These are phyloP conservation scores for Colletotrichum lupini DNA, from an alignment of 2,329 filamentous ascomycete species.

Conservation along the genomic window DNA sequence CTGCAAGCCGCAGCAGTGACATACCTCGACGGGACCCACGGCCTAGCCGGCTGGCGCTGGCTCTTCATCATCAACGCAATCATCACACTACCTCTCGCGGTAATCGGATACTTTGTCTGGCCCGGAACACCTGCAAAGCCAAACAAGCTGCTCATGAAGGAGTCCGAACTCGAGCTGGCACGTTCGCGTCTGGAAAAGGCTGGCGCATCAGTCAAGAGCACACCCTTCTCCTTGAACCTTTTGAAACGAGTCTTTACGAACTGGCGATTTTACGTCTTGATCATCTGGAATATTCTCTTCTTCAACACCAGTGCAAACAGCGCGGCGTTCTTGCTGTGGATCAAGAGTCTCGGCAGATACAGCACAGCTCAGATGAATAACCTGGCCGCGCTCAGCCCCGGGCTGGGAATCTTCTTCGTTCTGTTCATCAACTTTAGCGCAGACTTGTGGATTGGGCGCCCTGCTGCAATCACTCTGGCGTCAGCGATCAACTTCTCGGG, in stretches of 20 bases:
- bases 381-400: constrained; percentile 62
- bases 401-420: constrained; percentile 66
- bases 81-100: constrained; percentile 18
- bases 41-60: constrained; percentile 64
- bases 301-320: constrained; percentile 64
- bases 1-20: constrained; percentile 56
- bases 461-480: constrained; percentile 65
- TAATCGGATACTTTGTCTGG: constrained; percentile 15
- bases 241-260: constrained; percentile 49
- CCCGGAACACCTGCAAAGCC: constrained; percentile 49
- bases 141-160: constrained; percentile 57
- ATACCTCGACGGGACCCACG: constrained; percentile 54
- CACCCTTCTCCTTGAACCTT: constrained; percentile 45
- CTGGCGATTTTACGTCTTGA: constrained; percentile 61
- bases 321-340: constrained; percentile 62
- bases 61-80: constrained; percentile 61
- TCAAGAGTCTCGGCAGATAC: constrained; percentile 64
- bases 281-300: constrained; percentile 64
- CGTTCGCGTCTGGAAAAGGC: constrained; percentile 52
- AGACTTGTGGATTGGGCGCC: constrained; percentile 63
- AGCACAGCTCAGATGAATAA: constrained; percentile 59
- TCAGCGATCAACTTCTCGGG: constrained; percentile 63
- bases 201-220: constrained; percentile 51
- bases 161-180: constrained; percentile 58
- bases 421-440: constrained; percentile 65